Evolutionary conservation across 2,329 filamentous ascomycete genomes (phyloP).

Genomic region (Colletotrichum australisinense): DNA sequence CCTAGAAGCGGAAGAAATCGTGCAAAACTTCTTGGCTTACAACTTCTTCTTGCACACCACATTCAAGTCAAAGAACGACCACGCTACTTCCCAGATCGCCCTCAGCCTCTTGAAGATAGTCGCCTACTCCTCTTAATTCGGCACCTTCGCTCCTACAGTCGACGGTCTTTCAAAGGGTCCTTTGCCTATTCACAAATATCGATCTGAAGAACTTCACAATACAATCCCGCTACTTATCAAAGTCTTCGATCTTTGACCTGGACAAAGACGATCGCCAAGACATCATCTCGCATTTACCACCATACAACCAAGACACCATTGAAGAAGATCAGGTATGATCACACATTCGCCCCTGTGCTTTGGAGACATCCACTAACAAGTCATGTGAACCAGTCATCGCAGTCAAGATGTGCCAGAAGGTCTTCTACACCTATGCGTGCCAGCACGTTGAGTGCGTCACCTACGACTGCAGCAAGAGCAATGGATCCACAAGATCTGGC

Average conservation of each 20-base stretch:
- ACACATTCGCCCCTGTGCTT: background rate
- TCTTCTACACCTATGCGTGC: slow-evolving; percentile 37
- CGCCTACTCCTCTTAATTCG: background rate
- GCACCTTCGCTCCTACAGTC: background rate
- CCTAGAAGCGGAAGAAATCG: background rate
- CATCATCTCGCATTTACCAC: no score
- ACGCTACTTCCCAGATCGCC: background rate
- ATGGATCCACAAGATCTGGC: background rate
- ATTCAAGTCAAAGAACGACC: background rate
- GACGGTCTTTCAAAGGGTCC: background rate
- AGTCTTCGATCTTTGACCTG: background rate
- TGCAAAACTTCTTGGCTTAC: background rate
- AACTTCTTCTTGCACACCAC: background rate
- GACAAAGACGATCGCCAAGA: background rate
- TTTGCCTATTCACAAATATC: no score
- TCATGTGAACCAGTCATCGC: background rate
- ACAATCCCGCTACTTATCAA: background rate
- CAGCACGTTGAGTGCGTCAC: slow-evolving; percentile 26
- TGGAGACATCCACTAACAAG: slow-evolving; percentile 33
- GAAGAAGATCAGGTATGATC: background rate
- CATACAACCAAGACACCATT: background rate
- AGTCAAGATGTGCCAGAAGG: slow-evolving; percentile 30
- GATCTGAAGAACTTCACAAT: background rate
- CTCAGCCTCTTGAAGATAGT: no score
- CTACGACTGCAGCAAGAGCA: slow-evolving; percentile 23